Conservation (phyloP, 495 filamentous ascomycete species). For the Parmelia sp. region DNA sequence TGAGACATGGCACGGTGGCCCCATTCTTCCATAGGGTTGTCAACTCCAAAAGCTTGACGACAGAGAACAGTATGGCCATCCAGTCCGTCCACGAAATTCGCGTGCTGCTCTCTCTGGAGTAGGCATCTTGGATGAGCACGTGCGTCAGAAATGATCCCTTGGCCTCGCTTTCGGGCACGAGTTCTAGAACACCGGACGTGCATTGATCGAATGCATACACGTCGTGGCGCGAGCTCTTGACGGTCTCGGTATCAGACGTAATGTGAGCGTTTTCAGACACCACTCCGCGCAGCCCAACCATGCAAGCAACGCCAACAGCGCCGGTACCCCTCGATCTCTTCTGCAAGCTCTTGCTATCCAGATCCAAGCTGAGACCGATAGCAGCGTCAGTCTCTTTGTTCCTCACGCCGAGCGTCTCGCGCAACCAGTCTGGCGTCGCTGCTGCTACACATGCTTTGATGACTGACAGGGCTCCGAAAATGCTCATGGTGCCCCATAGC, state of each 20-base stretch:
- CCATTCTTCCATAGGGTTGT: not conserved
- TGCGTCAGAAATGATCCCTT: constrained; percentile 3
- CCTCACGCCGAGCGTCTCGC: constrained; percentile 14
- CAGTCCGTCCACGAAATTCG: constrained; percentile 10
- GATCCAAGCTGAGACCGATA: constrained; percentile 2
- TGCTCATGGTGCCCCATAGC: constrained; percentile 22
- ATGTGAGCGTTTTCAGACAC: not conserved
- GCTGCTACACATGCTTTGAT: constrained; percentile 19
- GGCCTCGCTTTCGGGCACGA: not conserved
- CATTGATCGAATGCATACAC: constrained; percentile 14
- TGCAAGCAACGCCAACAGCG: constrained; percentile 1
- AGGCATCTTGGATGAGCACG: constrained; percentile 4
- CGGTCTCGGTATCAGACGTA: constrained; percentile 3
- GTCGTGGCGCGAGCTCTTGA: constrained; percentile 7
- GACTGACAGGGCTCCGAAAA: constrained; percentile 21
- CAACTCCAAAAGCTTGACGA: constrained; percentile 15
- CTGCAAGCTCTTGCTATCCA: constrained; percentile 2
- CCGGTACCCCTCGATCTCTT: not conserved
- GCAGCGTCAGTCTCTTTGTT: constrained; percentile 15
- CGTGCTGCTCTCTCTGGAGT: not conserved
- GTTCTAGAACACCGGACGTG: constrained; percentile 5
- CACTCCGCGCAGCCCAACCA: not conserved
- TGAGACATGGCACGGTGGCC: not conserved
- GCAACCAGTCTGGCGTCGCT: constrained; percentile 3
- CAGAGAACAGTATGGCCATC: constrained; percentile 10